These are phyloP conservation scores for Closterium sp. DNA, from an alignment of 139 green algal species.

Conservation along the genomic window DNA sequence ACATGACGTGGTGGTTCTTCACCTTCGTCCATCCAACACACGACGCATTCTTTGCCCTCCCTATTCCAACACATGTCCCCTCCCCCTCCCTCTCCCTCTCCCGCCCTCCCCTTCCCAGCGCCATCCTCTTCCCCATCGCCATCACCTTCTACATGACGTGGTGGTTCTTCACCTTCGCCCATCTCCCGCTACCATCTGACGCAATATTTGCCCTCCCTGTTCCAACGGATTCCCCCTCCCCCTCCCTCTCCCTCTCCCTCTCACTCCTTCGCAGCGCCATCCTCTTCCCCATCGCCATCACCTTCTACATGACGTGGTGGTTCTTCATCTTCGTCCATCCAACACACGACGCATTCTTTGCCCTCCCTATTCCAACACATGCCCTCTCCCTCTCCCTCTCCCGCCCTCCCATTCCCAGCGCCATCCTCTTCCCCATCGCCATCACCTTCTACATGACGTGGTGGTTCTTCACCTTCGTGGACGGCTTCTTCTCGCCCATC, in stretches of 20 bases:
- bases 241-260: neutral
- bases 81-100: too few species aligned
- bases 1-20: neutral
- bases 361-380: neutral
- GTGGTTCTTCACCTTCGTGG: slow-evolving; percentile 90
- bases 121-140: slow-evolving; percentile 86
- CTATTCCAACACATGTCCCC: neutral
- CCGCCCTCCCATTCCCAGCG: slow-evolving; percentile 48
- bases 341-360: neutral
- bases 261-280: neutral
- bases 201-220: neutral
- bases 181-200: too few species aligned
- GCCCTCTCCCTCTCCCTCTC: too few species aligned
- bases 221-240: neutral
- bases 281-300: neutral
- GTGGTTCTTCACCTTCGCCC: slow-evolving; percentile 88
- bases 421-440: slow-evolving; percentile 86
- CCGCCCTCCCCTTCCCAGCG: slow-evolving; percentile 49
- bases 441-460: slow-evolving; percentile 80
- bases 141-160: slow-evolving; percentile 80
- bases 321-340: too few species aligned
- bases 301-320: neutral
- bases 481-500: slow-evolving; percentile 88
- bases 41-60: neutral
- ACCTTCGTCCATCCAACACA: neutral